phyloP scores from a whole-genome alignment of 345 rosid species.

The Noccaea bulbosa region DNA sequence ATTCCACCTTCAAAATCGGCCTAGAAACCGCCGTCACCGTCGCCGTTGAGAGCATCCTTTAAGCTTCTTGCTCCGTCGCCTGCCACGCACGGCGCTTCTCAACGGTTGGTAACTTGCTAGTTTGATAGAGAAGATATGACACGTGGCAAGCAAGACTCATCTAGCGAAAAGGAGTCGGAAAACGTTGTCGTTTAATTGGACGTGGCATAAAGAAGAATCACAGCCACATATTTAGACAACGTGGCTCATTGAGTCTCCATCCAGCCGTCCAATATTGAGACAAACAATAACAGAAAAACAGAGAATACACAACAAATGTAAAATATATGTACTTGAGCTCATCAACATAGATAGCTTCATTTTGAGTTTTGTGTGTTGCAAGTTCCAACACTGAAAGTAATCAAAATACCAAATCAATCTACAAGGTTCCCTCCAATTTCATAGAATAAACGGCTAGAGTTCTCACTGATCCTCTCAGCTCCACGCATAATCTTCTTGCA shows the following conservation, averaged over 20 bases:
- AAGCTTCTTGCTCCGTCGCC: constrained; percentile 1
- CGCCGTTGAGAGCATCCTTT: constrained; percentile 35
- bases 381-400: not conserved
- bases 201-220: constrained; percentile 1
- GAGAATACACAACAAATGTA: not conserved
- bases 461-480: constrained; percentile 54
- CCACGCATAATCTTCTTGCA: constrained; percentile 51
- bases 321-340: not conserved
- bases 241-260: not conserved
- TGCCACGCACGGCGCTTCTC: constrained; percentile 30
- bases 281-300: not conserved
- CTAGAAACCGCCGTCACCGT: constrained; percentile 23
- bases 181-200: not conserved
- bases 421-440: constrained; percentile 55
- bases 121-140: constrained; percentile 37
- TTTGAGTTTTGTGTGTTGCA: not conserved
- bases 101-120: constrained; percentile 2
- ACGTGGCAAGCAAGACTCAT: constrained; percentile 39
- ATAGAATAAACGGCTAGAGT: constrained; percentile 43
- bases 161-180: not conserved
- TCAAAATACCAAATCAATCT: constrained; percentile 24
- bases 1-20: not conserved
- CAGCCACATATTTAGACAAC: constrained; percentile 12
- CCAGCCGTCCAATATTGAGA: too few species aligned
- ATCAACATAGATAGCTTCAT: not conserved